These are phyloP conservation scores for Orobanche coerulescens DNA, from an alignment of 257 asterid genomes.

Conservation along the genomic window DNA sequence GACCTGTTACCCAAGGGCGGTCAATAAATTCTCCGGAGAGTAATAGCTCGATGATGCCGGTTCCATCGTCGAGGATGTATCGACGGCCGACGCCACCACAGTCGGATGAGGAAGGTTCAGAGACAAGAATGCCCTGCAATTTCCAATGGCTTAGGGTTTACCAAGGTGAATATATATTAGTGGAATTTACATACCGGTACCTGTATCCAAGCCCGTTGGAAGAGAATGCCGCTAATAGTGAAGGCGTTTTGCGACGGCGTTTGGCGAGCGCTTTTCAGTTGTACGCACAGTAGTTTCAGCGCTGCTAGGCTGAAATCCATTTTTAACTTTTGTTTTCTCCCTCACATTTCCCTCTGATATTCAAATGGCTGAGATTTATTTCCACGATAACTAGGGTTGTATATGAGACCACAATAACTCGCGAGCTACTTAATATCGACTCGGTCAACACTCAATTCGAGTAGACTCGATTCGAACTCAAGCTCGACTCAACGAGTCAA, in stretches of 20 bases:
- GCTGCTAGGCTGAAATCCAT: slow-evolving; percentile 86
- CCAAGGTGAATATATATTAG: slow-evolving; percentile 4
- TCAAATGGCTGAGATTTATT: neutral
- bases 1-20: slow-evolving; percentile 54
- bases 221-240: slow-evolving; percentile 70
- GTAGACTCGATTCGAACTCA: no score
- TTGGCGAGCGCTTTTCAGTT: slow-evolving; percentile 43
- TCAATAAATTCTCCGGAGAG: slow-evolving; percentile 34
- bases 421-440: no score
- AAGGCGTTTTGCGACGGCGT: slow-evolving; percentile 37
- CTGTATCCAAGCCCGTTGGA: slow-evolving; percentile 97
- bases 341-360: slow-evolving; percentile 15
- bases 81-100: slow-evolving; percentile 27
- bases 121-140: slow-evolving; percentile 63
- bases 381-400: no score
- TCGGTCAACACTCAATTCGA: no score
- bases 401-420: no score
- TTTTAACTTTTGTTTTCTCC: neutral
- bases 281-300: slow-evolving; percentile 62
- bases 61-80: slow-evolving; percentile 65
- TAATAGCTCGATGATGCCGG: no score
- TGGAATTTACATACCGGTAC: slow-evolving; percentile 17
- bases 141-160: slow-evolving; percentile 24
- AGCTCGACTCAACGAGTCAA: no score
- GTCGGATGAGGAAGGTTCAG: slow-evolving; percentile 30